Percentiles rank a stretch among this genome's conserved stretches.
phyloP scores from a whole-genome alignment of 1,139 yeast species.

The Candida gigantensis region DNA sequence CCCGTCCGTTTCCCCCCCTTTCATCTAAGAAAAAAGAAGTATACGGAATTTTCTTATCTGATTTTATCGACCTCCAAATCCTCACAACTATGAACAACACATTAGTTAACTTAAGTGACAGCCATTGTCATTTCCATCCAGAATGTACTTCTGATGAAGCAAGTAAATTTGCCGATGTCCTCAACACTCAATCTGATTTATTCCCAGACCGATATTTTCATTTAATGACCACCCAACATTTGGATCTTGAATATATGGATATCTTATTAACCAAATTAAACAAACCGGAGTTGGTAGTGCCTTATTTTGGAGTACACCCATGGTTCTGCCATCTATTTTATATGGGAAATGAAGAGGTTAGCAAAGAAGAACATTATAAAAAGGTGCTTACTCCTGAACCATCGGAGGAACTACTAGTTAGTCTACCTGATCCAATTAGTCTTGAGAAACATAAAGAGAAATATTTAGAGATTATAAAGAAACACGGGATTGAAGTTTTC shows the following conservation, averaged over 20 bases:
- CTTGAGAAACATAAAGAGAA: conserved; percentile 38
- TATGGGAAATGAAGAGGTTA: conserved; percentile 9
- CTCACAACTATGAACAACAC: conserved; percentile 1
- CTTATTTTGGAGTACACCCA: conserved; percentile 87
- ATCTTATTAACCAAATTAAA: conserved; percentile 26
- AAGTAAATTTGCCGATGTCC: conserved; percentile 12
- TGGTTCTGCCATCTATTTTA: conserved; percentile 78
- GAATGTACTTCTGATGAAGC: conserved; percentile 15
- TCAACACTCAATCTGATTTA: conserved; percentile 9
- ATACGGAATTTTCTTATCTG: too few species aligned
- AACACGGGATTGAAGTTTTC: conserved; percentile 20
- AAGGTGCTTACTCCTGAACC: conserved; percentile 49
- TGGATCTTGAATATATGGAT: conserved; percentile 45
- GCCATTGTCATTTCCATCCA: conserved; percentile 24
- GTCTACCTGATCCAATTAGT: conserved; percentile 63
- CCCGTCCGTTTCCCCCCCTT: too few species aligned
- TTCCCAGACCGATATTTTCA: conserved; percentile 18
- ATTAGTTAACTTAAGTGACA: conserved; percentile 14
- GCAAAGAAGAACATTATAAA: conserved; percentile 53
- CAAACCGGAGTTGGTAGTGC: conserved; percentile 35
- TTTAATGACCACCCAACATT: conserved; percentile 61
- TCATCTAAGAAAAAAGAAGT: background rate
- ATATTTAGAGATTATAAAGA: conserved; percentile 23
- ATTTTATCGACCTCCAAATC: too few species aligned
- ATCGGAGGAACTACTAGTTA: conserved; percentile 39